Conservation (phyloP, 2,329 filamentous ascomycete genomes). For the Fusarium torulosum region DNA sequence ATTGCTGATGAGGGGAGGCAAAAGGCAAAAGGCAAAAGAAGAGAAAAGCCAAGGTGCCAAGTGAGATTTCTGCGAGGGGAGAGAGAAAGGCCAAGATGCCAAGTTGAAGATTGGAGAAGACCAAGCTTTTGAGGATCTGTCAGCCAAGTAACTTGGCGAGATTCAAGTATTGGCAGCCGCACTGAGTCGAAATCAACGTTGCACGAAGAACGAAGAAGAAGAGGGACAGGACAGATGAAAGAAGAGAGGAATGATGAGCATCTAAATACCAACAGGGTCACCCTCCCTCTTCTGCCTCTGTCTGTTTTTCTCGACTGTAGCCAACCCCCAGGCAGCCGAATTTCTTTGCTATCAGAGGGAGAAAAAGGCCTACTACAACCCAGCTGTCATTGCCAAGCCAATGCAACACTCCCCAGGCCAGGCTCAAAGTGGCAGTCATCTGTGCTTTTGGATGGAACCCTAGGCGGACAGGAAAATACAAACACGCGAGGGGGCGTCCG, state of each 20-base stretch:
- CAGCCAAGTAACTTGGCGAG: slow-evolving; percentile 27
- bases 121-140: slow-evolving; percentile 25
- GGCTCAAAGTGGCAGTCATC: slow-evolving; percentile 41
- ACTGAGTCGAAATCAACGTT: slow-evolving; percentile 23
- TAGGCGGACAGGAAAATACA: slow-evolving; percentile 11
- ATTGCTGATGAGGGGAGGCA: background rate
- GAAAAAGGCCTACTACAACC: background rate
- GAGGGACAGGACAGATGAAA: background rate
- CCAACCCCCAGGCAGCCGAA: background rate
- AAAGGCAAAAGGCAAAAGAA: background rate
- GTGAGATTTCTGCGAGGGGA: background rate
- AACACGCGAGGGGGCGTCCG: slow-evolving; percentile 19
- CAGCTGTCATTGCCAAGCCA: slow-evolving; percentile 28
- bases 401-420: slow-evolving; percentile 26
- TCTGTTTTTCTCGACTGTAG: background rate
- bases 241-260: slow-evolving; percentile 5
- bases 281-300: background rate
- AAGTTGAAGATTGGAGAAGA: slow-evolving; percentile 5
- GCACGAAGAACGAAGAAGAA: slow-evolving; percentile 3
- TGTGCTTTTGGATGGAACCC: slow-evolving; percentile 30
- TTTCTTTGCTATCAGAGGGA: slow-evolving; percentile 8
- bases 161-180: background rate
- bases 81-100: slow-evolving; percentile 24
- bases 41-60: slow-evolving; percentile 29
- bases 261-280: slow-evolving; percentile 28